Evolutionary conservation across 208 protist species (phyloP).

Genomic region (Trypanosoma grayi): DNA sequence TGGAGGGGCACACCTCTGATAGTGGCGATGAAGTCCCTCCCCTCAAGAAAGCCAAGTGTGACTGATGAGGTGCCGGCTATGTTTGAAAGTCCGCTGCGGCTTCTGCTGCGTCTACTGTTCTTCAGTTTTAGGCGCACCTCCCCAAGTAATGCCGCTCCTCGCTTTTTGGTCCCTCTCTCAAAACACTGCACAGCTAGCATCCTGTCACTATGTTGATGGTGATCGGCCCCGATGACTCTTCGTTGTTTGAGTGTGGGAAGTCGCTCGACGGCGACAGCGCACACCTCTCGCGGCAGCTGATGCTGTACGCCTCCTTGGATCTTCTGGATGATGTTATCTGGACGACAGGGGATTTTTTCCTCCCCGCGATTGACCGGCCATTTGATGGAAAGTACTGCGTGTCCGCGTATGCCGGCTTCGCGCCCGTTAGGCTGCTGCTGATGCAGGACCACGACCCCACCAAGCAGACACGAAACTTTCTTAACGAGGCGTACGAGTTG

Average conservation of each 20-base stretch:
- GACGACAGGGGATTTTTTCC: constrained; percentile 39
- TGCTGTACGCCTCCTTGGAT: constrained; percentile 47
- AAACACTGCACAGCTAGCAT: background rate
- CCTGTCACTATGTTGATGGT: constrained; percentile 20
- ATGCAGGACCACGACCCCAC: constrained; percentile 52
- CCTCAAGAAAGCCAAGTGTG: no score
- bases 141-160: background rate
- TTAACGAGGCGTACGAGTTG: constrained; percentile 44
- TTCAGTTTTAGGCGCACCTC: no score
- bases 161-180: background rate
- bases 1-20: no score
- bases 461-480: constrained; percentile 35
- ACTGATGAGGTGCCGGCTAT: no score
- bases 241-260: constrained; percentile 23
- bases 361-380: constrained; percentile 45
- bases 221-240: constrained; percentile 23
- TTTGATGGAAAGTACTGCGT: constrained; percentile 48
- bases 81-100: no score
- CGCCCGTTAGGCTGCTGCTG: constrained; percentile 45
- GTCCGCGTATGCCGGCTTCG: constrained; percentile 55
- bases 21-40: no score
- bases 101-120: no score
- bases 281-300: constrained; percentile 34
- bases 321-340: constrained; percentile 51
- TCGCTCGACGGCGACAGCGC: background rate